Conservation (phyloP, 257 asterid genomes). For the Thymus mandschuricus region DNA sequence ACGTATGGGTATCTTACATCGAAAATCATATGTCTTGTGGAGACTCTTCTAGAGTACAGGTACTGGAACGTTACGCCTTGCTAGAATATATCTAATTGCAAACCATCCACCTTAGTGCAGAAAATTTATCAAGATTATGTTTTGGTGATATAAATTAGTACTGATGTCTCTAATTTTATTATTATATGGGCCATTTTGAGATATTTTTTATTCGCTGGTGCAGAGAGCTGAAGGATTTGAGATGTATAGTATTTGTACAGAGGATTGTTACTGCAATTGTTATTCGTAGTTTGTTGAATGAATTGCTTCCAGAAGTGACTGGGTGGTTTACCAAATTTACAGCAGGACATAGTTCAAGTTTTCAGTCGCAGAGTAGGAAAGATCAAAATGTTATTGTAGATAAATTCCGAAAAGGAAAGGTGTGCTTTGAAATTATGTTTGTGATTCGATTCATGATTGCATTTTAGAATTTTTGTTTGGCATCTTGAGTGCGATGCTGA, state of each 20-base stretch:
- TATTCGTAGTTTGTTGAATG: slow-evolving; percentile 60
- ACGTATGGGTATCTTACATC: slow-evolving; percentile 61
- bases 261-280: slow-evolving; percentile 78
- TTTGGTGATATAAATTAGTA: not conserved
- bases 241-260: slow-evolving; percentile 86
- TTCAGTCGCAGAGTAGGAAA: slow-evolving; percentile 66
- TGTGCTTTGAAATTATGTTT: slow-evolving; percentile 25
- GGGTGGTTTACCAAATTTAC: slow-evolving; percentile 79
- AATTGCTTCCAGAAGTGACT: slow-evolving; percentile 50
- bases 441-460: not conserved
- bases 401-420: slow-evolving; percentile 66
- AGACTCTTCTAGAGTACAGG: slow-evolving; percentile 83
- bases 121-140: not conserved
- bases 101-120: not conserved
- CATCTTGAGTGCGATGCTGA: not conserved
- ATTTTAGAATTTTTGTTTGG: not conserved
- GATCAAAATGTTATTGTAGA: slow-evolving; percentile 61
- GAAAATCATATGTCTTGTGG: slow-evolving; percentile 61
- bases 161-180: not conserved
- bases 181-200: not conserved
- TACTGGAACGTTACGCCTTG: slow-evolving; percentile 1
- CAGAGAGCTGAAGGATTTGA: slow-evolving; percentile 71
- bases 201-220: slow-evolving; percentile 5
- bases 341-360: slow-evolving; percentile 54
- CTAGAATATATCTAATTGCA: not conserved